A percentile compares a stretch with the other conserved stretches of the same genome.
Conservation (phyloP, 805 yeast species). For the Metschnikowia peoriensis region DNA sequence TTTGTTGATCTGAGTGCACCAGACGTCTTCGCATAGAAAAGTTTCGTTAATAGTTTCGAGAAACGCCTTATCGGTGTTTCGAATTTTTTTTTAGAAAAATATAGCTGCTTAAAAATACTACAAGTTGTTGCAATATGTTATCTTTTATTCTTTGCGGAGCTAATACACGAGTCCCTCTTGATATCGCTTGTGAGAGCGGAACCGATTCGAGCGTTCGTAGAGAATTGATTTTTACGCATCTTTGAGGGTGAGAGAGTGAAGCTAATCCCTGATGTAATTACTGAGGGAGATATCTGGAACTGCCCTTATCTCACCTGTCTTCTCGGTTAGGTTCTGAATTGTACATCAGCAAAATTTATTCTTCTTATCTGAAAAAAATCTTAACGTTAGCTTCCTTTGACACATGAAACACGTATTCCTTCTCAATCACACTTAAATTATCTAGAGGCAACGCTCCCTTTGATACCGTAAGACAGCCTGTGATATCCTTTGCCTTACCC, state of each 20-base stretch:
- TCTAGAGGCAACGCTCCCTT: slow-evolving; percentile 48
- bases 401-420: slow-evolving; percentile 60
- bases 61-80: background rate
- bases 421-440: slow-evolving; percentile 43
- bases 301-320: too few species aligned
- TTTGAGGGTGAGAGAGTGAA: too few species aligned
- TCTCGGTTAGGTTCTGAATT: too few species aligned
- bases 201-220: too few species aligned
- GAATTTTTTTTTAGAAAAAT: background rate
- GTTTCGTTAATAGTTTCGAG: background rate
- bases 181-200: too few species aligned
- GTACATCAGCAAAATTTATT: background rate
- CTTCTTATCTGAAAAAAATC: slow-evolving; percentile 41
- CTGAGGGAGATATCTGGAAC: too few species aligned
- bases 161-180: too few species aligned
- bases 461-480: slow-evolving; percentile 65
- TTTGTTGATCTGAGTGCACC: slow-evolving; percentile 6
- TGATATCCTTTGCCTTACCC: slow-evolving; percentile 79
- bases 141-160: too few species aligned
- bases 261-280: too few species aligned
- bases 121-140: too few species aligned
- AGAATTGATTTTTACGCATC: too few species aligned
- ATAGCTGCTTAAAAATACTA: background rate
- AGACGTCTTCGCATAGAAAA: background rate
- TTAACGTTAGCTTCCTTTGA: slow-evolving; percentile 52